These are phyloP conservation scores for Wickerhamomyces canadensis DNA, from an alignment of 805 yeast species.

Conservation along the genomic window DNA sequence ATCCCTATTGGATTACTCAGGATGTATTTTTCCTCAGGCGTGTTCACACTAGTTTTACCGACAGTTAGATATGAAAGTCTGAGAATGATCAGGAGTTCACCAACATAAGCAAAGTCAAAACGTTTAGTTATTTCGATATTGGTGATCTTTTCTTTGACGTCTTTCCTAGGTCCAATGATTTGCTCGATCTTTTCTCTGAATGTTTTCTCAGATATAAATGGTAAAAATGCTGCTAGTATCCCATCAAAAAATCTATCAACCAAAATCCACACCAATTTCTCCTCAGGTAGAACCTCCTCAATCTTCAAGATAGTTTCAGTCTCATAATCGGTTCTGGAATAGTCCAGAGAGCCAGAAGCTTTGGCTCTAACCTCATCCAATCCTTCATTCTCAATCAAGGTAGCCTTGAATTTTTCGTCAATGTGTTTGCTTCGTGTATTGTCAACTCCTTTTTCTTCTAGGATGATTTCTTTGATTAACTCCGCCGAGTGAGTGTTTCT, in stretches of 20 bases:
- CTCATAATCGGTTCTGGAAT: slow-evolving; percentile 12
- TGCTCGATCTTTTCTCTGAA: slow-evolving; percentile 13
- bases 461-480: slow-evolving; percentile 14
- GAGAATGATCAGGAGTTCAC: slow-evolving; percentile 16
- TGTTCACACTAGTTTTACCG: slow-evolving; percentile 13
- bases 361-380: slow-evolving; percentile 27
- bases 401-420: slow-evolving; percentile 27
- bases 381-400: slow-evolving; percentile 33
- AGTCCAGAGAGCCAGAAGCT: slow-evolving; percentile 5
- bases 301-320: slow-evolving; percentile 16
- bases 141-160: slow-evolving; percentile 4
- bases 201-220: slow-evolving; percentile 22
- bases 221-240: slow-evolving; percentile 16
- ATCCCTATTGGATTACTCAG: slow-evolving; percentile 40
- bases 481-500: slow-evolving; percentile 6
- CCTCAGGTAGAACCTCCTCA: slow-evolving; percentile 19
- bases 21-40: slow-evolving; percentile 29
- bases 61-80: slow-evolving; percentile 19
- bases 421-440: slow-evolving; percentile 9
- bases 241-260: slow-evolving; percentile 18
- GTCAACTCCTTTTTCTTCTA: slow-evolving; percentile 12
- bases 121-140: slow-evolving; percentile 14
- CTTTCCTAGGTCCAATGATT: slow-evolving; percentile 10
- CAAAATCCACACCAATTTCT: slow-evolving; percentile 18
- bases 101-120: slow-evolving; percentile 23